Evolutionary conservation across 257 asterid genomes (phyloP), one percentile per base, ranked within the genome.

Genomic region (Anisodus acutangulus): DNA sequence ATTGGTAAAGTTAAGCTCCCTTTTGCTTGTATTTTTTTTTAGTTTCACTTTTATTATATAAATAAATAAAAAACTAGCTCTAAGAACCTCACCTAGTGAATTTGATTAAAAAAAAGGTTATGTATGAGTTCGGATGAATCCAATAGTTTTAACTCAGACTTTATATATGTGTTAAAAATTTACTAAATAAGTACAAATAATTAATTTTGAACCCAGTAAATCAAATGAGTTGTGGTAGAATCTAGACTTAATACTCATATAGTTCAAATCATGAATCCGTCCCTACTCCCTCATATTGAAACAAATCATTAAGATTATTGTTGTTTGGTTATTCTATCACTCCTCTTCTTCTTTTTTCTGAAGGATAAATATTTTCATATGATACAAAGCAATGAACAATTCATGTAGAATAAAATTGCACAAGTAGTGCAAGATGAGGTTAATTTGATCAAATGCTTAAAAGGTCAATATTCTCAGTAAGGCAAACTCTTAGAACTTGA

Each of bases 401-500:
- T 68, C 26, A 17, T 39, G 26, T 22, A 22, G 26, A 22, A 22
- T 22, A 22, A 22, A 22, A 22, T 22, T 22, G 26, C 0, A 22
- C 26, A 22, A 22, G 26, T 54, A 35, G 70, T 83, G 85, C 70
- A 83, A 76, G 81, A 51, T 76, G 49, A 76, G 12, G 22, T 22
- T 22, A 22, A 22, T 22, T 76, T 51, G 4, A 51, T 76, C 6
- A 76, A 76, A 76, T 51, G 81, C 62, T 76, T 71, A 49, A 49
- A 26, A 76, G 63, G 26, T 51, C 9, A 3, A 12, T 35, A 69
- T 22, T 39, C 84, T 22, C 84, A 90, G 45, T 91, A 95, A 84
- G 98, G 97, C 89, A 95, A 92, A 88, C 98, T 95, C 90, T 94
- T 94, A 43, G 98, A 95, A 84, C 99, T 95, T 5, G 99, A 90